A percentile compares a stretch with the other conserved stretches of the same genome.
Evolutionary conservation across 1,284 basidiomycete genomes (phyloP).

Genomic region (Trichosporon sp.): DNA sequence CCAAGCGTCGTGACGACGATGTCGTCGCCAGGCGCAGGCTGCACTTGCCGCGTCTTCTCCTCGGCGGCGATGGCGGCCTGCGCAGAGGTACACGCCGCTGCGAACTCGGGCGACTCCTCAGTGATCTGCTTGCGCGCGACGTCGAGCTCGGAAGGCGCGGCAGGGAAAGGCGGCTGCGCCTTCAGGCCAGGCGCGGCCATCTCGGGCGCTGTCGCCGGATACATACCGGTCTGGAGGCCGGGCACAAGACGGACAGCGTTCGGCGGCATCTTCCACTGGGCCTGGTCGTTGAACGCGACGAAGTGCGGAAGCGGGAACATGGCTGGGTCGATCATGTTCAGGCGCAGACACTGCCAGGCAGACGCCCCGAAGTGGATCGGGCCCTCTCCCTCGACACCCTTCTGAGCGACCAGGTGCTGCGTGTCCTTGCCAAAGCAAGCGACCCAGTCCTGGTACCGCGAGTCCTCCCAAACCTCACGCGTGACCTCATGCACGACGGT

Average conservation of each 20-base stretch:
- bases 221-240: slow-evolving; percentile 32
- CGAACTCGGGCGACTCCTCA: slow-evolving; percentile 24
- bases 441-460: slow-evolving; percentile 69
- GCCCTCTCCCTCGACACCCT: slow-evolving; percentile 56
- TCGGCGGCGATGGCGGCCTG: slow-evolving; percentile 21
- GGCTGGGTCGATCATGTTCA: slow-evolving; percentile 65
- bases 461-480: slow-evolving; percentile 63
- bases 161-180: slow-evolving; percentile 28
- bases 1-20: slow-evolving; percentile 74
- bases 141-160: slow-evolving; percentile 24
- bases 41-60: background rate
- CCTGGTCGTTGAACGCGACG: background rate
- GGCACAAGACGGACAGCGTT: slow-evolving; percentile 51
- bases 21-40: slow-evolving; percentile 56
- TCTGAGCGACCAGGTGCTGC: slow-evolving; percentile 68
- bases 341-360: slow-evolving; percentile 65
- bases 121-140: slow-evolving; percentile 15
- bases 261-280: slow-evolving; percentile 48
- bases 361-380: slow-evolving; percentile 70
- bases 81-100: slow-evolving; percentile 24
- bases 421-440: slow-evolving; percentile 57
- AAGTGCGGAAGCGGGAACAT: slow-evolving; percentile 68
- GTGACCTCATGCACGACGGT: slow-evolving; percentile 66
- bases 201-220: slow-evolving; percentile 26
- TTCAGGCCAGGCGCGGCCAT: slow-evolving; percentile 21